Evolutionary conservation across 345 rosid genomes (phyloP), one percentile per base, ranked within the genome.

Genomic region (Populus simonii): DNA sequence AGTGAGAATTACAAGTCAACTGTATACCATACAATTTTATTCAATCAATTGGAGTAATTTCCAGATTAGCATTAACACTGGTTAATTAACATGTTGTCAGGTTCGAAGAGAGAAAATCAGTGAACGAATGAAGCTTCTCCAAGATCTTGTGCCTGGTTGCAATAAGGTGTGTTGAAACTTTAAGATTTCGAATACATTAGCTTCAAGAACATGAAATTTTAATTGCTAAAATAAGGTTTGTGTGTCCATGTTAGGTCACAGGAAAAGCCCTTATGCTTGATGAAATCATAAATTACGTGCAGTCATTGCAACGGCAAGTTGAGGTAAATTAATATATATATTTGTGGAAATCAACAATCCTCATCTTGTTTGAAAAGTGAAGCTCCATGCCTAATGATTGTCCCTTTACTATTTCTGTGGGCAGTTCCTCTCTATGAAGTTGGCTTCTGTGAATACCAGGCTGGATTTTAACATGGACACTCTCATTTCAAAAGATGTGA

Each of bases 91-190:
- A 13, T 25, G 38, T 74, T 22, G 5, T 45, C 33, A 93, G 99
- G 98, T 93, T 72, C 88, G 99, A 71, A 75, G 99, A 72, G 99
- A 95, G 87, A 95, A 95, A 85, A 95, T 95, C 71, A 89, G 99
- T 71, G 99, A 95, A 83, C 78, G 99, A 75, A 95, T 95, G 99
- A 95, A 91, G 82, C 86, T 95, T 81, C 98, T 95, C 63, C 98
- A 93, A 83, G 94, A 95, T 86, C 96, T 95, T 55, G 99, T 95
- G 20, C 99, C 99, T 18, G 96, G 98, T 5, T 95, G 99, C 93
- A 92, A 90, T 78, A 95, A 95, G 93, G 97, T 94, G 18, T 15
- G 80, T 3, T 15, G 49, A 15, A 33, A 72, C 45, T 25, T 61
- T 23, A 51, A 53, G 29, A 59, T 61, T n/a, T 72, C 49, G 20